Base-by-base conservation (phyloP, 306 rosid genomes). In the Notholithocarpus densiflorus region DNA sequence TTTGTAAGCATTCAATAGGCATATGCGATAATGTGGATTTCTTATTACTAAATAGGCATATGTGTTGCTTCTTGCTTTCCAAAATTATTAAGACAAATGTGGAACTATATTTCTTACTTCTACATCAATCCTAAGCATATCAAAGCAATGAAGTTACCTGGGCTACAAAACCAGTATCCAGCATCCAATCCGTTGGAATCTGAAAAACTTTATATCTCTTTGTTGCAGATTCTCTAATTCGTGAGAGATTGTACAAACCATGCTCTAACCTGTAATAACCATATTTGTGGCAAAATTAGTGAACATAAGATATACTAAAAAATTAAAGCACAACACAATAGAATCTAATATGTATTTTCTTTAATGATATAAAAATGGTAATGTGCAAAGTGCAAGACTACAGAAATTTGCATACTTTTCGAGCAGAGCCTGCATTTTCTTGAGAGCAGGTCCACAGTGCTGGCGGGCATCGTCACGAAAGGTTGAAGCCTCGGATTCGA, bases 131-230 rank as follows among this genome's bases (percentile, higher is more conserved):
- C 5, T 27, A 43, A 11, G 17, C 51, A 60, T 23, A 27, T 24
- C 45, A 70, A 13, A 75, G 56, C 23, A 79, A 70, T 60, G 75
- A 81, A 72, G 43, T 80, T 89, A 96, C 99, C 99, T 96, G 98
- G 83, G 83, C 91, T 5, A 80, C 94, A 68, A 71, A 85, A 73
- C 97, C 99, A 40, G 75, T 74, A 73, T 93, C 99, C 52, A 91
- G 97, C 98, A 96, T 90, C 99, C 99, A 96, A 87, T 91, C 90
- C 24, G 93, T 89, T 17, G 99, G 98, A 83, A 96, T 96, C 71
- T 87, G 88, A 83, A 87, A 93, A 55, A 73, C 88, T 83, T 87
- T 96, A 82, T 88, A 96, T 91, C 89, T 87, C 64, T 90, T 87
- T 21, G 98, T 79, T 40, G 98, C 92, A 1, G 99, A 89, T 61